Base-by-base conservation (phyloP, 352 stramenopile species). In the Pythium oligandrum region DNA sequence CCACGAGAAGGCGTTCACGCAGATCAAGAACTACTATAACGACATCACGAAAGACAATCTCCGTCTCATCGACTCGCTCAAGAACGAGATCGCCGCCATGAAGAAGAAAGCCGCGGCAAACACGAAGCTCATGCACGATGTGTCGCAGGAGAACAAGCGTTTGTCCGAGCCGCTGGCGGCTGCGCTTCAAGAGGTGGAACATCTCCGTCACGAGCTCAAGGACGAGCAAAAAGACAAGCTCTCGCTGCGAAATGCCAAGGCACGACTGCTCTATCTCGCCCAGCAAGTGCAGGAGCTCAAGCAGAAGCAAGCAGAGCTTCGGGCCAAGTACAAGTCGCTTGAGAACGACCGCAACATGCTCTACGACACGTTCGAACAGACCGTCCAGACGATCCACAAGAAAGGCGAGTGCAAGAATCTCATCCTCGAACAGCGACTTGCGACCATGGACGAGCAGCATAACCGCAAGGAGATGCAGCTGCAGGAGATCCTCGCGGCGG, bases 21-120 rank as follows among this genome's bases (percentile, higher is more conserved):
- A 97, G 75, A 98, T 98, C 78, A 97, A 97, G 57, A 86, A 90
- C 49, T 98, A 98, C 81, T 98, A 98, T 65, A 98, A 98, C 64
- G 89, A 97, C 57, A 98, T 98, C 57, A 98, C 93, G 11, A 89
- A 93, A 48, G 82, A 97, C 67, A 98, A 97, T 60, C 55, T 98
- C 30, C 81, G 88, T 7, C 77, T 97, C 42, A 98, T 98, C 49
- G 81, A 94, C 36, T 88, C 75, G 30, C 79, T 98, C 51, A 96
- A 97, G 71, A 83, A 87, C 55, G 86, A 98, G 69, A 86, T 98
- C 52, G 64, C 70, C n/a, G 84, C 92, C 4, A 96, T 98, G 86
- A 96, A 96, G 64, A 92, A 94, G 64, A 97, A 97, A 56, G 87
- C 87, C 0, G 64, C 83, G 8, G 80, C 76, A 3, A 97, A 97